Conservation (phyloP, 2,329 filamentous ascomycete species). For the Acrocalymma vagum region DNA sequence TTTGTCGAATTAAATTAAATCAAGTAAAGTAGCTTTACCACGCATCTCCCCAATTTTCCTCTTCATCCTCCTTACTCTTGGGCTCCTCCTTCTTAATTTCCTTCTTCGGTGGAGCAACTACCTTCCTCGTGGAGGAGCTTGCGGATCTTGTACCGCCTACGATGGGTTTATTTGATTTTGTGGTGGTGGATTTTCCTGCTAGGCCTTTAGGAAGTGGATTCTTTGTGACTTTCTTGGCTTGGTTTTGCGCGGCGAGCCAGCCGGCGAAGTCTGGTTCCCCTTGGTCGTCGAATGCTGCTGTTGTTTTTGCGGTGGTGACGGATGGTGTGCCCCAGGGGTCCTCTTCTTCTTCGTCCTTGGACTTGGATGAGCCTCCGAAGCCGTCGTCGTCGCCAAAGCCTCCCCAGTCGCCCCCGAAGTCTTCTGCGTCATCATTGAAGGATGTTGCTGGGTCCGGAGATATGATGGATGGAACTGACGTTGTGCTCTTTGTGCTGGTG, state of each 20-base stretch:
- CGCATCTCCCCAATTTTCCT: conserved; percentile 50
- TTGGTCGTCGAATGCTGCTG: conserved; percentile 76
- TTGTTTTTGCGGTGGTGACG: conserved; percentile 43
- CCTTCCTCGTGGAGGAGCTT: conserved; percentile 39
- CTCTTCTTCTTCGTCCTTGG: conserved; percentile 62
- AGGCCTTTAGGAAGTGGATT: conserved; percentile 87
- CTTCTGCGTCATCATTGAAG: conserved; percentile 58
- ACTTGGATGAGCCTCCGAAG: conserved; percentile 4
- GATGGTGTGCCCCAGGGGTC: conserved; percentile 60
- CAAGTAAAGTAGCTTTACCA: too few species aligned
- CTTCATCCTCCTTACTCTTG: conserved; percentile 52
- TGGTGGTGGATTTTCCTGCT: conserved; percentile 64
- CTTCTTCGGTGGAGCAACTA: conserved; percentile 36
- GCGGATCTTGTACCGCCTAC: conserved; percentile 40
- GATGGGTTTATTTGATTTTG: conserved; percentile 42
- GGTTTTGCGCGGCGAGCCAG: conserved; percentile 87
- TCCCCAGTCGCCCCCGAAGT: conserved; percentile 78
- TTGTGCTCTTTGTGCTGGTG: conserved; percentile 33
- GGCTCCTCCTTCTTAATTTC: conserved; percentile 41
- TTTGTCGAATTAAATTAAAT: too few species aligned
- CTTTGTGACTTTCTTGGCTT: conserved; percentile 70
- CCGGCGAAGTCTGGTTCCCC: conserved; percentile 95
- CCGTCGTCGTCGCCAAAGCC: conserved; percentile 68
- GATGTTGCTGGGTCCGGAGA: conserved; percentile 61
- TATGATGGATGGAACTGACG: conserved; percentile 34